These are phyloP conservation scores for Gillenia trifoliata DNA, from an alignment of 306 rosid species.

Conservation along the genomic window DNA sequence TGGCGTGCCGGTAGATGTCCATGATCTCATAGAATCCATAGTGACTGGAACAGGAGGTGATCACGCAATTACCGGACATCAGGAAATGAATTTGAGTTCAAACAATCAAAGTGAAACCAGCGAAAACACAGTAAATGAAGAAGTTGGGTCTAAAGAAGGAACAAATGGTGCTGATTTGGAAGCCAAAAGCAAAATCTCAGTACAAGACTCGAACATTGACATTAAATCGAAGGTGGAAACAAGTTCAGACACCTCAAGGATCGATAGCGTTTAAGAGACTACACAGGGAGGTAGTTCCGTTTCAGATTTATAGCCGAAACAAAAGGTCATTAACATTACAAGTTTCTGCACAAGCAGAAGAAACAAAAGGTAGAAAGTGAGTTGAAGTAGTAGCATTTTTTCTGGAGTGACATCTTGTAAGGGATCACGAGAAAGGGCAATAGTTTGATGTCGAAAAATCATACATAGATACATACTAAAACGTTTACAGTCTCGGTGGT, in stretches of 20 bases:
- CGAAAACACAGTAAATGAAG: background rate
- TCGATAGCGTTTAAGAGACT: background rate
- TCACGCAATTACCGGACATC: background rate
- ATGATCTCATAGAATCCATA: background rate
- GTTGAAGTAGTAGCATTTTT: background rate
- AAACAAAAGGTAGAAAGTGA: background rate
- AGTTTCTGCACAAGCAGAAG: background rate
- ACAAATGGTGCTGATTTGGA: constrained; percentile 1
- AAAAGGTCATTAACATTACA: background rate
- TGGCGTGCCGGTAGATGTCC: background rate
- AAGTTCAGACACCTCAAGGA: constrained; percentile 1
- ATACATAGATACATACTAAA: background rate
- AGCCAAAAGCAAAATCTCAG: background rate
- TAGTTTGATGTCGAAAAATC: background rate
- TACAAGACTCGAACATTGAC: background rate
- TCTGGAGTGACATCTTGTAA: background rate
- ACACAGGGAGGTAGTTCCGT: background rate
- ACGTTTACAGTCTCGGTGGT: background rate
- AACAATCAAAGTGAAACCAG: background rate
- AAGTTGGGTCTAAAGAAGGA: background rate
- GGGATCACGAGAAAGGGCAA: background rate
- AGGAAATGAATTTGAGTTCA: background rate
- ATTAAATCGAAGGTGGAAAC: background rate
- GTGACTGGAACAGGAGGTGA: background rate
- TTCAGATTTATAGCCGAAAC: constrained; percentile 1